Base-by-base conservation (phyloP, 495 filamentous ascomycete genomes). In the Immersiella caudata region DNA sequence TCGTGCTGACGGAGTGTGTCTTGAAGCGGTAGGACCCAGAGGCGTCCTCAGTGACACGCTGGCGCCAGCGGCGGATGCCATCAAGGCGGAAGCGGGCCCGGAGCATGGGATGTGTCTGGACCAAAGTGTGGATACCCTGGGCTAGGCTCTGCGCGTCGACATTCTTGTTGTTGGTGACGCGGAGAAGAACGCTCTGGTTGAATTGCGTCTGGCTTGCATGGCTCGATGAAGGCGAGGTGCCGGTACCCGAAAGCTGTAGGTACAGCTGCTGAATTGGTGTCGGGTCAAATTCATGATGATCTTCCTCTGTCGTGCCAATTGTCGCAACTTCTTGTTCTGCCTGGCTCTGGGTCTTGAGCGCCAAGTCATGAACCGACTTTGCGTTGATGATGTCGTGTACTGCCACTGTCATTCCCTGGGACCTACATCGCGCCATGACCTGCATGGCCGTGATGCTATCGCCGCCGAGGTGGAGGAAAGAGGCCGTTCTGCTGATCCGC, bases 261-360 rank as follows among this genome's bases (percentile, higher is more conserved):
- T 87, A 89, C 18, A 90, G 69, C 36, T 81, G 75, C 68, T 91
- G 88, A 54, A 90, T 88, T 0, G 88, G 88, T 0, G 87, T 83
- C 1, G 87, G 80, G 3, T 81, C 55, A 62, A 74, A 73, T 55
- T 70, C 61, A 35, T 73, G 26, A 54, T 72, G 49, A 52, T 74
- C 68, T 64, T 72, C 69, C 14, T 58, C 35, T 3, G 18, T 18
- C 20, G 57, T 24, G 27, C 57, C 29, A 29, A 18, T 26, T 5
- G 57, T 60, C 33, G 16, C 60, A 14, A 26, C 11, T 16, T 6
- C 21, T 14, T 24, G 36, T 25, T 0, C 24, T 35, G 26, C n/a
- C 18, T 60, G 63, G 20, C 60, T 46, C 12, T 16, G n/a, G 25
- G 50, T 67, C 29, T 68, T 71, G 24, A 64, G 40, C 2, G 74